These are phyloP conservation scores for Gastrodia elata DNA, from an alignment of 106 monocot species.

Conservation along the genomic window DNA sequence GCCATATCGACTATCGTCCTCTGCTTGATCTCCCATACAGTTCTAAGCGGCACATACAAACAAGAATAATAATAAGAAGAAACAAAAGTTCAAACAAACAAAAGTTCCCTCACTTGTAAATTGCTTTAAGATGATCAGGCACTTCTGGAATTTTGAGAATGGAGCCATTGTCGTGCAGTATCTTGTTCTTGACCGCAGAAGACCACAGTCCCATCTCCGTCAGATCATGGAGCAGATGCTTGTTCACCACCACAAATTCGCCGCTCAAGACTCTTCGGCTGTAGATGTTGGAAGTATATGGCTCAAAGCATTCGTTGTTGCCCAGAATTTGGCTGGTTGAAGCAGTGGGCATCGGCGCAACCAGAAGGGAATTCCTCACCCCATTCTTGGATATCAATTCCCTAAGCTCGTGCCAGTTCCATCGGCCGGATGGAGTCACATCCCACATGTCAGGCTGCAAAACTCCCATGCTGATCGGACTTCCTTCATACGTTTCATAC, in stretches of 20 bases:
- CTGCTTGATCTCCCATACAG: constrained; percentile 56
- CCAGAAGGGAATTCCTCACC: constrained; percentile 84
- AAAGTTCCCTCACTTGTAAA: constrained; percentile 43
- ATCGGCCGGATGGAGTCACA: constrained; percentile 58
- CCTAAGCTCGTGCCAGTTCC: constrained; percentile 69
- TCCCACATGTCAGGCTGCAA: constrained; percentile 98
- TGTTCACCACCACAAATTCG: constrained; percentile 94
- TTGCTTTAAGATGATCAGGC: constrained; percentile 38
- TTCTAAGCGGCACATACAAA: constrained; percentile 13
- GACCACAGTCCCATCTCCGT: constrained; percentile 87
- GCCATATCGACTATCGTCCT: constrained; percentile 47
- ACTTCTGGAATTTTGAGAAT: constrained; percentile 42
- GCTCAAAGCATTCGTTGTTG: constrained; percentile 24
- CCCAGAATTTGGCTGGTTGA: constrained; percentile 98
- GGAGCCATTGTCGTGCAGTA: constrained; percentile 64
- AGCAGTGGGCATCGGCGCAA: constrained; percentile 98
- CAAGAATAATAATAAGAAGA: not conserved
- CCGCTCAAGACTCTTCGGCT: constrained; percentile 89
- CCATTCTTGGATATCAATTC: constrained; percentile 59
- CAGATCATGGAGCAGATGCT: constrained; percentile 87
- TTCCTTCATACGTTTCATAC: constrained; percentile 80
- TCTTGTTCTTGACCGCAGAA: constrained; percentile 63
- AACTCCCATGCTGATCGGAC: constrained; percentile 89
- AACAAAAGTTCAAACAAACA: not conserved
- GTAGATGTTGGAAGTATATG: constrained; percentile 24